Evolutionary conservation across 2,329 filamentous ascomycete species (phyloP).

Genomic region (Esteya vermicola): DNA sequence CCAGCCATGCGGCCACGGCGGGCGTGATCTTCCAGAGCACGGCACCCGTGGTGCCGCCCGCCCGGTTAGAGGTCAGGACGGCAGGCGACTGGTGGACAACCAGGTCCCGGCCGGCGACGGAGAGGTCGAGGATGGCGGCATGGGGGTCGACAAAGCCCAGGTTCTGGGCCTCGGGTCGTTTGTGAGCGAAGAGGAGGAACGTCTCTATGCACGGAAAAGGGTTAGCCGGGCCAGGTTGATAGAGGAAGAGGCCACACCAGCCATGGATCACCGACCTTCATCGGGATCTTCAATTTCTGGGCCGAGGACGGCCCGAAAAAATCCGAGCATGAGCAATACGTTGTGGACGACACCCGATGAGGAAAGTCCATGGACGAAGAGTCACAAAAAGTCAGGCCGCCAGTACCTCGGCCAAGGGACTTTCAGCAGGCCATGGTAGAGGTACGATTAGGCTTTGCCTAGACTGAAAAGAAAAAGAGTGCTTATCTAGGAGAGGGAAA

Average conservation of each 20-base stretch:
- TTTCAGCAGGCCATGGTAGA: too few species aligned
- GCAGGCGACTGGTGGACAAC: conserved; percentile 72
- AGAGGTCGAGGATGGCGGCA: conserved; percentile 46
- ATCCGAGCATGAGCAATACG: conserved; percentile 1
- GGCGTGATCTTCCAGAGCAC: conserved; percentile 90
- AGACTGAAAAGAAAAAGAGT: too few species aligned
- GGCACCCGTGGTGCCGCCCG: conserved; percentile 42
- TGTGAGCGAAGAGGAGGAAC: conserved; percentile 70
- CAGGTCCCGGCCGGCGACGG: conserved; percentile 55
- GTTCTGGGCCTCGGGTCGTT: conserved; percentile 52
- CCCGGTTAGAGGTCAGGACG: conserved; percentile 62
- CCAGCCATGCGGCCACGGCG: conserved; percentile 67
- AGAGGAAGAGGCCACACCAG: neutral
- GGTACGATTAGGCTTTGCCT: too few species aligned
- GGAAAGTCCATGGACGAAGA: too few species aligned
- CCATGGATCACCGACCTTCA: conserved; percentile 22
- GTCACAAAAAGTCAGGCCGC: too few species aligned
- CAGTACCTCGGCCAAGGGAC: too few species aligned
- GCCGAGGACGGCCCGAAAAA: conserved; percentile 17
- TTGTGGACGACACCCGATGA: too few species aligned
- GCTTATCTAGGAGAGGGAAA: too few species aligned
- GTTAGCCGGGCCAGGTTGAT: neutral
- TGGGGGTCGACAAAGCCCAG: conserved; percentile 75
- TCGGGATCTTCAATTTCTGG: conserved; percentile 32
- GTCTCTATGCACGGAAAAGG: conserved; percentile 46